These are phyloP conservation scores for Tetrahymena thermophila DNA, from an alignment of 73 alveolate species.

Conservation along the genomic window DNA sequence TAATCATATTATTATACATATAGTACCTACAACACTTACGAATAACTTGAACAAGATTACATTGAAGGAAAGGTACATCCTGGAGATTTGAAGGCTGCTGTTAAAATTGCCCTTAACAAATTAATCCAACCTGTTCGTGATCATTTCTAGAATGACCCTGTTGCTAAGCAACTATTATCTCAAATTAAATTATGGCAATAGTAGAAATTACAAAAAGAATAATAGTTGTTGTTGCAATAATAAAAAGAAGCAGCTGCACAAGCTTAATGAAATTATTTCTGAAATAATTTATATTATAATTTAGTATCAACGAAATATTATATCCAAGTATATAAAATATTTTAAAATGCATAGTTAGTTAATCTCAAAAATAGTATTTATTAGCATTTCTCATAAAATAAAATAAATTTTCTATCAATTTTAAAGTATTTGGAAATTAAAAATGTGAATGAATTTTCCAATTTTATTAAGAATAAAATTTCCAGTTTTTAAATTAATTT, in stretches of 20 bases:
- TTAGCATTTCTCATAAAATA: background rate
- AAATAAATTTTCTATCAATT: too few species aligned
- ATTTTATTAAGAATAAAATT: too few species aligned
- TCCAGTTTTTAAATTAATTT: too few species aligned
- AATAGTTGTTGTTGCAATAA: background rate
- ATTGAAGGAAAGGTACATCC: slow-evolving; percentile 73
- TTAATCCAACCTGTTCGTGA: slow-evolving; percentile 92
- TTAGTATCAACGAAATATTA: background rate
- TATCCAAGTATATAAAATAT: background rate
- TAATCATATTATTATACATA: background rate
- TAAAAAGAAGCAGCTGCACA: background rate
- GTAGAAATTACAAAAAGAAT: background rate
- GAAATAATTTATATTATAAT: too few species aligned
- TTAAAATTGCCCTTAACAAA: slow-evolving; percentile 72
- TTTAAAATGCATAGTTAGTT: background rate
- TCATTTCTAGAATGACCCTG: slow-evolving; percentile 88
- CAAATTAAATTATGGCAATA: slow-evolving; percentile 5
- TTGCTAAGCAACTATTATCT: slow-evolving; percentile 75
- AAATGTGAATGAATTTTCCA: too few species aligned
- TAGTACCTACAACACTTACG: slow-evolving; percentile 52
- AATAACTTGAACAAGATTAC: slow-evolving; percentile 74
- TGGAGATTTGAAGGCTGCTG: slow-evolving; percentile 84
- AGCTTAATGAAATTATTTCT: background rate
- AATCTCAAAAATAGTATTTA: background rate
- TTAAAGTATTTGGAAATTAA: too few species aligned